Percentiles rank a stretch among this genome's conserved stretches.
phyloP scores from a whole-genome alignment of 371 early-diverging fungal species.

The Actinomucor elegans region DNA sequence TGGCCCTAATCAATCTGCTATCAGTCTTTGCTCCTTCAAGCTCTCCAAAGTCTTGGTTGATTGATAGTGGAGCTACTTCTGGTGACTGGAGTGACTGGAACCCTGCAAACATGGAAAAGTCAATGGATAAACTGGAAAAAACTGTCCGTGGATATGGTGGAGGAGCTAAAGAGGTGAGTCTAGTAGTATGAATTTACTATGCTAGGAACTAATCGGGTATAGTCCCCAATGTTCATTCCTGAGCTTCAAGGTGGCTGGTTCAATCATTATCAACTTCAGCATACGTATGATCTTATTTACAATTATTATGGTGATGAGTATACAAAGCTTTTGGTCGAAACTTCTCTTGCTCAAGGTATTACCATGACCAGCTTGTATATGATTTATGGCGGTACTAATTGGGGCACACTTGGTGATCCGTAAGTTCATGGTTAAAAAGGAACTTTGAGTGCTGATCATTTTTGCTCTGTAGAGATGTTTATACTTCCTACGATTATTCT shows the following conservation, averaged over 20 bases:
- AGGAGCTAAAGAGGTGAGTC: conserved; percentile 57
- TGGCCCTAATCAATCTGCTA: neutral
- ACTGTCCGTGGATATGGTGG: conserved; percentile 75
- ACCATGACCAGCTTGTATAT: conserved; percentile 73
- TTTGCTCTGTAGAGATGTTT: conserved; percentile 59
- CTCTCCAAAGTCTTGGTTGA: conserved; percentile 56
- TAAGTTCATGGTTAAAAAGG: conserved; percentile 33
- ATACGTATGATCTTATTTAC: conserved; percentile 71
- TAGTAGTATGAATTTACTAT: neutral
- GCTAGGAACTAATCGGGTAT: too few relatives aligned
- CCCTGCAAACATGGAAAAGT: conserved; percentile 52
- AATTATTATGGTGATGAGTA: conserved; percentile 74
- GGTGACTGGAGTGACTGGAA: conserved; percentile 66
- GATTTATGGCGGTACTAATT: conserved; percentile 85
- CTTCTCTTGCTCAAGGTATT: conserved; percentile 68
- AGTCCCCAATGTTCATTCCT: conserved; percentile 77
- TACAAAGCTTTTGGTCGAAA: conserved; percentile 65
- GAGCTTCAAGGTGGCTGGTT: conserved; percentile 87
- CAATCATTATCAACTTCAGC: conserved; percentile 67
- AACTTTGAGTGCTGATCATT: neutral
- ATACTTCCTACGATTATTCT: conserved; percentile 80
- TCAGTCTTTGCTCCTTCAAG: conserved; percentile 66
- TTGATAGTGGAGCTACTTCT: conserved; percentile 47
- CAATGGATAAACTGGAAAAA: conserved; percentile 67
- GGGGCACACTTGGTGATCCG: conserved; percentile 80